phyloP scores from a whole-genome alignment of 345 rosid genomes.

The Citrus cavaleriei region DNA sequence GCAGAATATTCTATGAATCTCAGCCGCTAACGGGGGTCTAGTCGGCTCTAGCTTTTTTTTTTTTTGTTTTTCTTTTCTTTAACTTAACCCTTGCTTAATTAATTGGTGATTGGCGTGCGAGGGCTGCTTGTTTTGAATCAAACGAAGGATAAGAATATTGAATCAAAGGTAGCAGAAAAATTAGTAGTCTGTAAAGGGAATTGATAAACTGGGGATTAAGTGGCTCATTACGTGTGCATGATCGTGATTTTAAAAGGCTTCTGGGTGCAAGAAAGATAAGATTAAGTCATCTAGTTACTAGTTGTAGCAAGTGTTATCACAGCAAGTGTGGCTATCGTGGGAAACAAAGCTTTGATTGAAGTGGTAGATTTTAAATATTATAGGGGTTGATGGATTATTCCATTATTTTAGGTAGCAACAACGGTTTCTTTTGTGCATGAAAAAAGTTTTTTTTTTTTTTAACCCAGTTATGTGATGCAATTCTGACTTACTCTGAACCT shows the following conservation, averaged over 20 bases:
- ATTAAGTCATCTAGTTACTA: neutral
- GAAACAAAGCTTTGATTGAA: neutral
- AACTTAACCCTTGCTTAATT: no score
- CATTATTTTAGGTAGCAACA: no score
- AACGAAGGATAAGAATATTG: neutral
- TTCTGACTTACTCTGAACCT: no score
- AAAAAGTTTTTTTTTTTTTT: no score
- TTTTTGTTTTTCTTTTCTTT: no score
- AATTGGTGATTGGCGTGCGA: neutral
- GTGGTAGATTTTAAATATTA: neutral
- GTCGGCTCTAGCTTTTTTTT: neutral
- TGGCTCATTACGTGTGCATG: neutral
- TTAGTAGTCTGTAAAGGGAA: neutral
- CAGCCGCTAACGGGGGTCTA: neutral
- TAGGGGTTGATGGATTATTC: no score
- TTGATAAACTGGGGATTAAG: neutral
- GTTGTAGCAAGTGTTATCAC: neutral
- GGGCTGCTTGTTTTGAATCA: neutral
- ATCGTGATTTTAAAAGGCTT: neutral
- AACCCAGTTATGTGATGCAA: no score
- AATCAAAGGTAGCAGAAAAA: neutral
- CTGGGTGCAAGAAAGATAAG: neutral
- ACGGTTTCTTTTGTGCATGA: no score
- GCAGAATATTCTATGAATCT: slow-evolving; percentile 9
- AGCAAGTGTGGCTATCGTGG: neutral